phyloP scores from a whole-genome alignment of 768 basidiomycete species.

The Pleurotus salmoneostramineus region DNA sequence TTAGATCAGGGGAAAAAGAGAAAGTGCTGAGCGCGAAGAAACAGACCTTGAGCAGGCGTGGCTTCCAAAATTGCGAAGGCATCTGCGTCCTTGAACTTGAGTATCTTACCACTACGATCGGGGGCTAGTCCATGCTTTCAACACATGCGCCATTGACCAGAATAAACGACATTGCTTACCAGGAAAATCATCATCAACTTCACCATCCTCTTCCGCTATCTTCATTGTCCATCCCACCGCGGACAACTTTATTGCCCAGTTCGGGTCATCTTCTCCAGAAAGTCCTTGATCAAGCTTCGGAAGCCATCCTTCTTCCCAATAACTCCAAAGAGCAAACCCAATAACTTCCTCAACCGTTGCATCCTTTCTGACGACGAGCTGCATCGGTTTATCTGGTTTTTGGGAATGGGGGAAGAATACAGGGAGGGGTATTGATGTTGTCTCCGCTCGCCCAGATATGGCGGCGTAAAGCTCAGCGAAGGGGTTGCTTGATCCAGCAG shows the following conservation, averaged over 20 bases:
- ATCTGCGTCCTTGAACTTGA: conserved; percentile 79
- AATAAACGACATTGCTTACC: conserved; percentile 48
- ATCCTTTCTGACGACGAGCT: conserved; percentile 77
- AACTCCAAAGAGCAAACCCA: conserved; percentile 88
- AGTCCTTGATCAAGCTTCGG: conserved; percentile 73
- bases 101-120: conserved; percentile 79
- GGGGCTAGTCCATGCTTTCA: conserved; percentile 58
- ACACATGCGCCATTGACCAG: conserved; percentile 4
- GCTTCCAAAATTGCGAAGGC: conserved; percentile 89
- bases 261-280: conserved; percentile 57
- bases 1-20: conserved; percentile 3
- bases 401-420: conserved; percentile 84
- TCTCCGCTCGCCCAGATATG: conserved; percentile 72
- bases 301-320: conserved; percentile 84
- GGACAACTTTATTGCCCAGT: conserved; percentile 53
- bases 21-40: background rate
- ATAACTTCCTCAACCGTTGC: conserved; percentile 95
- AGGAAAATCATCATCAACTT: conserved; percentile 98
- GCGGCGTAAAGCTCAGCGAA: conserved; percentile 85
- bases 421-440: conserved; percentile 59
- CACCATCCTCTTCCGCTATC: conserved; percentile 95
- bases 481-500: conserved; percentile 70
- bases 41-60: conserved; percentile 58
- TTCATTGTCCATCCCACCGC: conserved; percentile 90
- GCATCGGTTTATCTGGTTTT: conserved; percentile 54